A percentile compares a stretch with the other conserved stretches of the same genome.
Evolutionary conservation across 805 yeast genomes (phyloP).

Genomic region (Wickerhamiella kurtzmanii): DNA sequence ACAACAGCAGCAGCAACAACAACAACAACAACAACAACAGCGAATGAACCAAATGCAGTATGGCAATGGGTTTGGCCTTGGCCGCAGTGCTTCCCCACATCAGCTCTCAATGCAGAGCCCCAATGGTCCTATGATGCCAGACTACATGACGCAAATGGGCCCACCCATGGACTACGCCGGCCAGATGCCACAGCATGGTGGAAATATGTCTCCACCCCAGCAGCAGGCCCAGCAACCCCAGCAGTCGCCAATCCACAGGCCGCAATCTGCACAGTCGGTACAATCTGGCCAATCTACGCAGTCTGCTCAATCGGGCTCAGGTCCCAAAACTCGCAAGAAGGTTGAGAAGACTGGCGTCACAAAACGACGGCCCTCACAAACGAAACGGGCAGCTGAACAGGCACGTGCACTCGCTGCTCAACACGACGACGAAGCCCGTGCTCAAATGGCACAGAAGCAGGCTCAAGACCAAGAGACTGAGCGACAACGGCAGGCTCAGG

Average conservation of each 20-base stretch:
- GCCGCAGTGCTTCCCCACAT: not conserved
- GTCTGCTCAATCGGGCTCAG: not conserved
- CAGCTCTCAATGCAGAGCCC: not conserved
- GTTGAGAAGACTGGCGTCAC: not conserved
- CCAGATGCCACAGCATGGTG: not conserved
- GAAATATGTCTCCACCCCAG: not conserved
- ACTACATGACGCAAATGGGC: not conserved
- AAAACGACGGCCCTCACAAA: not conserved
- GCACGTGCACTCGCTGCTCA: not conserved
- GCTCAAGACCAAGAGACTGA: not conserved
- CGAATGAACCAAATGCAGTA: no score
- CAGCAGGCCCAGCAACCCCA: not conserved
- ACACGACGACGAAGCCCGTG: not conserved
- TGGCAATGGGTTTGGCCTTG: not conserved
- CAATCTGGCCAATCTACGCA: no score
- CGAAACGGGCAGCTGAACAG: not conserved
- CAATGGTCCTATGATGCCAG: not conserved
- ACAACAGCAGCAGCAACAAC: not conserved
- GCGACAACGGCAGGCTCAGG: constrained; percentile 1
- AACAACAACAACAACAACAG: no score
- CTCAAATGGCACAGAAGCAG: not conserved
- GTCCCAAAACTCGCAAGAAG: not conserved
- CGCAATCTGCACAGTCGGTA: not conserved
- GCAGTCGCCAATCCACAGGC: not conserved
- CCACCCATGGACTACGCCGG: not conserved